A percentile compares a stretch with the other conserved stretches of the same genome.
These are phyloP conservation scores for Globisporangium echinulatum DNA, from an alignment of 352 stramenopile genomes.

Conservation along the genomic window DNA sequence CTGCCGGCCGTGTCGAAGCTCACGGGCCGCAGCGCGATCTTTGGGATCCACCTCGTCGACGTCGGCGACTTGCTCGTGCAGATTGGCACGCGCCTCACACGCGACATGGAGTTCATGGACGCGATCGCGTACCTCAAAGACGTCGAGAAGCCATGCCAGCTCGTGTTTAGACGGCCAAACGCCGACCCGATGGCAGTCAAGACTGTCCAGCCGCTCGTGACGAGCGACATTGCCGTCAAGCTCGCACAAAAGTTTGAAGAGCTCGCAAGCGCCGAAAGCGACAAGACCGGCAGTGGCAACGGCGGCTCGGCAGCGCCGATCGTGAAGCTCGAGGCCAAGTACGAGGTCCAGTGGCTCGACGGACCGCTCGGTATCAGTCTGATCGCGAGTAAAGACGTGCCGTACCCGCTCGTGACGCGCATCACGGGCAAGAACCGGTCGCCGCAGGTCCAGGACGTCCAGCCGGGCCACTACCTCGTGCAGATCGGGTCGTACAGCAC, in stretches of 20 bases:
- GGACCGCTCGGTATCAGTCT: conserved; percentile 82
- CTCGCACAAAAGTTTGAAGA: conserved; percentile 76
- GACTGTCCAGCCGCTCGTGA: conserved; percentile 62
- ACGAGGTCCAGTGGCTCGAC: conserved; percentile 85
- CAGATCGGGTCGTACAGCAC: conserved; percentile 85
- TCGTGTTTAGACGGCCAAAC: conserved; percentile 66
- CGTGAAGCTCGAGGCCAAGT: conserved; percentile 79
- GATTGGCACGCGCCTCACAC: conserved; percentile 60
- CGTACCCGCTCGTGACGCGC: conserved; percentile 79
- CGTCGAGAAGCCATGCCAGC: conserved; percentile 61
- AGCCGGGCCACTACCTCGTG: conserved; percentile 82
- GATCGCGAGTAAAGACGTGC: conserved; percentile 83
- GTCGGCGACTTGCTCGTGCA: conserved; percentile 74
- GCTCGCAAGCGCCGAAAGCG: conserved; percentile 54
- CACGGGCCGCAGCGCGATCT: conserved; percentile 80
- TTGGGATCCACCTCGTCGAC: conserved; percentile 80
- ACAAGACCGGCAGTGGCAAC: conserved; percentile 28
- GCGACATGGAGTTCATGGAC: conserved; percentile 81
- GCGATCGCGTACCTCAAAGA: conserved; percentile 82
- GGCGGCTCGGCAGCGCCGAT: conserved; percentile 32
- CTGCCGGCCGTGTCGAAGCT: conserved; percentile 81
- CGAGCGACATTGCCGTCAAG: conserved; percentile 62
- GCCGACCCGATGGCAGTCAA: conserved; percentile 77
- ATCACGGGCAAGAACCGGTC: conserved; percentile 87
- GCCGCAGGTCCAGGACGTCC: conserved; percentile 80